These are phyloP conservation scores for Penicillium pulvis DNA, from an alignment of 495 filamentous ascomycete species.

Conservation along the genomic window DNA sequence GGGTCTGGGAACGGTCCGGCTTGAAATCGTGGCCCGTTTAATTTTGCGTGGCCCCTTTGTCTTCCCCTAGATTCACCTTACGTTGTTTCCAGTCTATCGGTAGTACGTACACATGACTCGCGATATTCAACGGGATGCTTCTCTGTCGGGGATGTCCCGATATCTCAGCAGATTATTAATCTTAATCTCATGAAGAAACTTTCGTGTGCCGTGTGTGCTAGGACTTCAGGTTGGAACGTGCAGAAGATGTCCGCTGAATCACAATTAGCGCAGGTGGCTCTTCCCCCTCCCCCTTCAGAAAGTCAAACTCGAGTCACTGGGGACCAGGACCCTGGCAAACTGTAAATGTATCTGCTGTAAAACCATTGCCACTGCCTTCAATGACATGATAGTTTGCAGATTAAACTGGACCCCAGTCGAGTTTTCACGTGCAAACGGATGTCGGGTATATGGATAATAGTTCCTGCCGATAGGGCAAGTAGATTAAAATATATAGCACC, in stretches of 20 bases:
- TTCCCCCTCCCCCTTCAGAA: background rate
- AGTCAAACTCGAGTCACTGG: background rate
- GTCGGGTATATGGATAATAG: constrained; percentile 13
- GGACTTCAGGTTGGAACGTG: constrained; percentile 26
- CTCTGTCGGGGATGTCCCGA: background rate
- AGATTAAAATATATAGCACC: background rate
- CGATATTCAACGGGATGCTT: background rate
- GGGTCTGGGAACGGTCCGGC: constrained; percentile 33
- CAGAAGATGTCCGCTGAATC: constrained; percentile 22
- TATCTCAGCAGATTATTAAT: background rate
- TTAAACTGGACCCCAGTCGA: no score
- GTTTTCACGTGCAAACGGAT: constrained; percentile 22
- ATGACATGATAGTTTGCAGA: no score
- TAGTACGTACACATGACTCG: constrained; percentile 4
- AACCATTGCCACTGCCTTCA: background rate
- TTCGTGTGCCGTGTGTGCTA: constrained; percentile 15
- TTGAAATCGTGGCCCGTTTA: constrained; percentile 20
- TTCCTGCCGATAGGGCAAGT: background rate
- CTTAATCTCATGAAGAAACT: background rate
- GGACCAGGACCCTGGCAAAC: background rate
- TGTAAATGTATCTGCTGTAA: background rate
- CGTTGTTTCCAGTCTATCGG: constrained; percentile 2
- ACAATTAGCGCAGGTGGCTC: constrained; percentile 19
- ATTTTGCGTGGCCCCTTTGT: constrained; percentile 3
- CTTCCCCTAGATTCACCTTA: constrained; percentile 1